phyloP scores from a whole-genome alignment of 169 alveolate genomes.

The Plasmodium coatneyi region DNA sequence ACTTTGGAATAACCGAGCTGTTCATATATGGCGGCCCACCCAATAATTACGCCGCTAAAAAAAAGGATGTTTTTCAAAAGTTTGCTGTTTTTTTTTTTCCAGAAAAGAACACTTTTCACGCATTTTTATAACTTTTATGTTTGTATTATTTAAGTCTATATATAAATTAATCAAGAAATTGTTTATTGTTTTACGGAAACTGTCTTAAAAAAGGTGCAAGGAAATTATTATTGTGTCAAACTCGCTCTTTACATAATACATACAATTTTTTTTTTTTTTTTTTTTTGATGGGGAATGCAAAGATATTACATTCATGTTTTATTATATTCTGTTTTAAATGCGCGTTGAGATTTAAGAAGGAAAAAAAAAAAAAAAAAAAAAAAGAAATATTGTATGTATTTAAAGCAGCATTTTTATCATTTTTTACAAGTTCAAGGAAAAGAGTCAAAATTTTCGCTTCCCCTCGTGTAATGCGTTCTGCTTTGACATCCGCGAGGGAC shows the following conservation, averaged over 20 bases:
- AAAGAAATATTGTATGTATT: not conserved
- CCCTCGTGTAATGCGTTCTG: not conserved
- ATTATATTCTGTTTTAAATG: not conserved
- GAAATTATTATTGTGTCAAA: not conserved
- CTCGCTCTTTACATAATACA: not conserved
- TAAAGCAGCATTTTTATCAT: not conserved
- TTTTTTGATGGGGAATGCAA: not conserved
- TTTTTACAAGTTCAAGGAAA: not conserved
- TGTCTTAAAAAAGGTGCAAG: not conserved
- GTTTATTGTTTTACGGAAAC: not conserved
- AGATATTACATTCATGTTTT: not conserved
- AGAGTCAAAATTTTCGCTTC: not conserved
- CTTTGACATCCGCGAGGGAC: not conserved
- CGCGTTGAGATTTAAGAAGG: not conserved
- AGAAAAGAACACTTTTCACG: not conserved
- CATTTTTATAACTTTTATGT: not conserved
- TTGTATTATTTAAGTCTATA: not conserved
- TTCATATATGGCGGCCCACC: not conserved
- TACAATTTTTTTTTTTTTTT: not conserved
- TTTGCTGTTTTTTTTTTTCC: not conserved
- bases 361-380: not conserved
- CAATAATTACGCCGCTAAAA: not conserved
- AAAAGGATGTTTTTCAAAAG: not conserved
- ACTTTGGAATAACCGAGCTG: not conserved
- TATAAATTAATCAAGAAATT: not conserved